These are phyloP conservation scores for Cyberlindnera suaveolens DNA, from an alignment of 805 yeast species.

Conservation along the genomic window DNA sequence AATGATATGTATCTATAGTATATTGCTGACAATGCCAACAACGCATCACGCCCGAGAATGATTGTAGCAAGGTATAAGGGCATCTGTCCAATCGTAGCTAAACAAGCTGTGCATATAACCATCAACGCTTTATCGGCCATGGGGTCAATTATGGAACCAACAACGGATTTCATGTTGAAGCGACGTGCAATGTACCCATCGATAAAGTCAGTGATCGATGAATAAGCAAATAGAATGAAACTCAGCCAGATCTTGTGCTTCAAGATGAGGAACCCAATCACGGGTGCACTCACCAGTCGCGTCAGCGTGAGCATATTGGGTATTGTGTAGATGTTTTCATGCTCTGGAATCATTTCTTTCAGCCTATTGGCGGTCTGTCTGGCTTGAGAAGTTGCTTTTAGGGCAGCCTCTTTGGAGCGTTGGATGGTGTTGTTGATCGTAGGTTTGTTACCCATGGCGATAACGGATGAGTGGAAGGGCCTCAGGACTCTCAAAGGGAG, in stretches of 20 bases:
- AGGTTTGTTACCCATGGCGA: too few species aligned
- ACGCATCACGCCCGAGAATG: slow-evolving; percentile 79
- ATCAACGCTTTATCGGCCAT: slow-evolving; percentile 89
- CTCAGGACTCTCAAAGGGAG: not conserved
- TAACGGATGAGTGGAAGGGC: too few species aligned
- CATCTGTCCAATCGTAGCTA: slow-evolving; percentile 61
- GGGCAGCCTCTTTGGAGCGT: not conserved
- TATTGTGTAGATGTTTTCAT: slow-evolving; percentile 66
- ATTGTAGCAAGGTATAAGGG: slow-evolving; percentile 63
- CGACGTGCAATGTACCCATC: slow-evolving; percentile 90
- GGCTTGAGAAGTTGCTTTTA: slow-evolving; percentile 4
- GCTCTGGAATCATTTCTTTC: slow-evolving; percentile 27
- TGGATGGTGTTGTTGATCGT: too few species aligned
- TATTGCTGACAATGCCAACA: slow-evolving; percentile 66
- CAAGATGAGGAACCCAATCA: slow-evolving; percentile 73
- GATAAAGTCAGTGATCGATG: slow-evolving; percentile 84
- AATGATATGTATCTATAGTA: slow-evolving; percentile 67
- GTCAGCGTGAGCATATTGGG: slow-evolving; percentile 85
- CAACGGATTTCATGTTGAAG: slow-evolving; percentile 67
- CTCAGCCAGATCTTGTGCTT: slow-evolving; percentile 60
- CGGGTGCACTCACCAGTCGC: slow-evolving; percentile 76
- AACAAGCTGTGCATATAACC: slow-evolving; percentile 76
- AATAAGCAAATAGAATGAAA: slow-evolving; percentile 67
- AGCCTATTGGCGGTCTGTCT: slow-evolving; percentile 3
- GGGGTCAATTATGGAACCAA: slow-evolving; percentile 92